Evolutionary conservation across 2,329 filamentous ascomycete genomes (phyloP).

Genomic region (Xylariaceae sp.): DNA sequence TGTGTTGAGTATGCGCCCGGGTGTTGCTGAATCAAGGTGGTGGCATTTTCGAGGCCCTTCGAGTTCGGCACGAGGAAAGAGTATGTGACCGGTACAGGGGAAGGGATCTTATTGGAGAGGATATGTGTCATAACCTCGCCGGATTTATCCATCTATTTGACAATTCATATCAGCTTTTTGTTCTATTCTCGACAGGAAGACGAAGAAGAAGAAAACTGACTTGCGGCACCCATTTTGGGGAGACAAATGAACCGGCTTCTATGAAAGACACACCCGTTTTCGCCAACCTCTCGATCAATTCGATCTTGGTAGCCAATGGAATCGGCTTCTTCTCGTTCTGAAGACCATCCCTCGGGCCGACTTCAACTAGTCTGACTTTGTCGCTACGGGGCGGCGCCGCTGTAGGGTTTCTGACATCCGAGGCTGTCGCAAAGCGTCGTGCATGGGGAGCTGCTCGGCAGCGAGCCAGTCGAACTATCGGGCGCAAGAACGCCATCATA

Average conservation of each 20-base stretch:
- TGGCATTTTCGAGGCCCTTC: constrained; percentile 70
- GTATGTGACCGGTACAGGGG: constrained; percentile 65
- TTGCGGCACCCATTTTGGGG: constrained; percentile 69
- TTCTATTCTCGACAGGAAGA: not conserved
- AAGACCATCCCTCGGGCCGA: constrained; percentile 69
- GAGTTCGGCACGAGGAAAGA: constrained; percentile 80
- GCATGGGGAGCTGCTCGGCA: constrained; percentile 18
- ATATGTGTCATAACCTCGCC: constrained; percentile 73
- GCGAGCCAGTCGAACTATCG: constrained; percentile 34
- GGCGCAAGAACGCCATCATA: constrained; percentile 37
- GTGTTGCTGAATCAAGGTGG: constrained; percentile 55
- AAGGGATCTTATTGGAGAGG: constrained; percentile 58
- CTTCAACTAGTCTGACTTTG: constrained; percentile 60
- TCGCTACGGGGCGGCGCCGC: constrained; percentile 24
- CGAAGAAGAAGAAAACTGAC: constrained; percentile 41
- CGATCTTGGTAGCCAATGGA: constrained; percentile 62
- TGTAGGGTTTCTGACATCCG: constrained; percentile 29
- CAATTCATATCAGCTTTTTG: constrained; percentile 14
- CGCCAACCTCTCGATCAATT: constrained; percentile 61
- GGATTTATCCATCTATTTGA: constrained; percentile 73
- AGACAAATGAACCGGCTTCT: constrained; percentile 69
- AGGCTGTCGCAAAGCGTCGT: constrained; percentile 37
- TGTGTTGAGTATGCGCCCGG: constrained; percentile 54
- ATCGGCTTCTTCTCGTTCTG: constrained; percentile 68
- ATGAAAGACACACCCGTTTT: constrained; percentile 62